phyloP scores from a whole-genome alignment of 345 rosid species.

The Heritiera fomes region DNA sequence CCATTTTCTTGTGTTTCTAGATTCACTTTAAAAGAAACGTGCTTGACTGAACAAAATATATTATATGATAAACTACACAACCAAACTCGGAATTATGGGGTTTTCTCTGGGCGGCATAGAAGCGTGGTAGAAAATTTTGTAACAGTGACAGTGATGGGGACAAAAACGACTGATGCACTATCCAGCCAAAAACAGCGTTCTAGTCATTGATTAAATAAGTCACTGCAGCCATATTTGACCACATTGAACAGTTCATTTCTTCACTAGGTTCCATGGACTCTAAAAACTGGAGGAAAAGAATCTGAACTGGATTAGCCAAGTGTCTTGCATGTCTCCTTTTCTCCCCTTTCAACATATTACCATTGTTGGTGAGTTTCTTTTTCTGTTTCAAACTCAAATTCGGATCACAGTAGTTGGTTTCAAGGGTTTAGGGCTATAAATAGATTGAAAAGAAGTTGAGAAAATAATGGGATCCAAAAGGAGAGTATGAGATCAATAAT shows the following conservation, averaged over 20 bases:
- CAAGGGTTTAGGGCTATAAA: constrained; percentile 5
- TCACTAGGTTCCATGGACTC: constrained; percentile 6
- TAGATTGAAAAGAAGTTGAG: constrained; percentile 12
- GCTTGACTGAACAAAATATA: constrained; percentile 48
- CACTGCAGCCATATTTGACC: neutral
- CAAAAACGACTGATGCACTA: neutral
- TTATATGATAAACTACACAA: neutral
- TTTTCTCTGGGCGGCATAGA: constrained; percentile 9
- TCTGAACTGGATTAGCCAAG: neutral
- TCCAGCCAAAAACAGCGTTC: neutral
- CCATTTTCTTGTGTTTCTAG: constrained; percentile 20
- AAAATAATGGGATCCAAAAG: constrained; percentile 4
- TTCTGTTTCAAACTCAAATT: neutral
- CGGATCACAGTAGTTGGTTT: neutral
- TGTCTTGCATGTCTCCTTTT: neutral
- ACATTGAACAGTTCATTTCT: neutral
- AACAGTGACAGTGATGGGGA: neutral
- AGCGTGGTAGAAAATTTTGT: neutral
- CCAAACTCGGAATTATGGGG: constrained; percentile 9
- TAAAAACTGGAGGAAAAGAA: neutral
- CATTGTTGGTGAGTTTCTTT: neutral
- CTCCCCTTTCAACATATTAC: neutral
- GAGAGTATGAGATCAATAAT: constrained; percentile 13
- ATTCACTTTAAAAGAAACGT: constrained; percentile 47
- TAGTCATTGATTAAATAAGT: neutral